Evolutionary conservation across 805 yeast genomes (phyloP).

Genomic region (Wickerhamiella occidentalis): DNA sequence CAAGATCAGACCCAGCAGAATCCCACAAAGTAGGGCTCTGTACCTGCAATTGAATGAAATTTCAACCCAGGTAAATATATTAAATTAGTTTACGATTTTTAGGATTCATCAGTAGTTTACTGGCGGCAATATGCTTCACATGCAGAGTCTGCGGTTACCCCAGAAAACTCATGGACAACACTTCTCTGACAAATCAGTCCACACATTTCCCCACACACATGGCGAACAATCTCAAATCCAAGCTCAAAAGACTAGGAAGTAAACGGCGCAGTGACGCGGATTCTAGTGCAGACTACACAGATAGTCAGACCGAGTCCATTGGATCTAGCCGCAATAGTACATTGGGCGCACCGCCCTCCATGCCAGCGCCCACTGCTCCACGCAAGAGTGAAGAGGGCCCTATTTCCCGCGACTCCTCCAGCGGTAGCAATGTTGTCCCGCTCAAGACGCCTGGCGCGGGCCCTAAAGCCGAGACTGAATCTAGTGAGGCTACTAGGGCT

Average conservation of each 20-base stretch:
- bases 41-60: too few relatives aligned
- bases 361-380: not conserved
- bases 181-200: not conserved
- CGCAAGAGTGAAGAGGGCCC: not conserved
- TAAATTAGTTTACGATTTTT: too few relatives aligned
- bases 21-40: not conserved
- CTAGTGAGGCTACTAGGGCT: not conserved
- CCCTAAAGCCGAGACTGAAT: not conserved
- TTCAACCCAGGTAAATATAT: too few relatives aligned
- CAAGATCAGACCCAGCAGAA: not conserved
- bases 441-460: not conserved
- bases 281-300: not conserved
- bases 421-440: not conserved
- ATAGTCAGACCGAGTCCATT: not conserved
- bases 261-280: not conserved
- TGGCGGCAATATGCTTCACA: not conserved
- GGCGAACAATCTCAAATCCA: not conserved
- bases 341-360: not conserved
- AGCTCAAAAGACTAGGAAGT: not conserved
- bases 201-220: slow-evolving; percentile 3
- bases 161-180: not conserved
- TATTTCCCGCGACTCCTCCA: not conserved
- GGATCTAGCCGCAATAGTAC: not conserved
- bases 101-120: too few relatives aligned
- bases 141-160: not conserved